Conservation (phyloP, 2,329 filamentous ascomycete genomes). For the Fusarium fujikuroi region DNA sequence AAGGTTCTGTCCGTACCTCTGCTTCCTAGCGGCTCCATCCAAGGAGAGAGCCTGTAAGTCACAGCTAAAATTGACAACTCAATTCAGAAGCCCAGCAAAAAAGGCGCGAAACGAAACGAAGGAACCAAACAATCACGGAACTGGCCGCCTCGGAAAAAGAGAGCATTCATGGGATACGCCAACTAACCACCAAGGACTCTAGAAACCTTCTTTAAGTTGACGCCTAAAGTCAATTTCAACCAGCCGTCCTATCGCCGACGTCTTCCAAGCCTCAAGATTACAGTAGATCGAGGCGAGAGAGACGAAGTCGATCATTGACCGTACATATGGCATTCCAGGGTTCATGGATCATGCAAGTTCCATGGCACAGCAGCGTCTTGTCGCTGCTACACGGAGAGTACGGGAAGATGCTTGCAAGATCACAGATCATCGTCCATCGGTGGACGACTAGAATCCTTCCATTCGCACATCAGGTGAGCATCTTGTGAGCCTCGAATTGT, state of each 20-base stretch:
- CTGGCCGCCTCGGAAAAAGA: conserved; percentile 8
- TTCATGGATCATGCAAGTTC: not conserved
- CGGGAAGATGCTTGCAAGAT: not conserved
- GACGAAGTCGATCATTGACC: not conserved
- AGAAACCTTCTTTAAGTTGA: conserved; percentile 13
- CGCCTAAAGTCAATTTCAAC: conserved; percentile 35
- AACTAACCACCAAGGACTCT: conserved; percentile 18
- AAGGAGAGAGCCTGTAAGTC: not conserved
- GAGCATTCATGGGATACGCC: not conserved
- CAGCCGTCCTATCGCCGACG: conserved; percentile 18
- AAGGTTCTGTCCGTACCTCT: not conserved
- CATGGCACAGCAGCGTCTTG: not conserved
- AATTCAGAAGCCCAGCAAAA: conserved; percentile 11
- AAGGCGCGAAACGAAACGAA: not conserved
- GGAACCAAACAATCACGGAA: not conserved
- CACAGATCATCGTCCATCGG: not conserved
- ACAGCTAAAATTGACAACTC: conserved; percentile 18
- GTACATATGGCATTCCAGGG: not conserved
- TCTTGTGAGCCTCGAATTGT: conserved; percentile 16
- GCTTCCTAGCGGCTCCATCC: conserved; percentile 3
- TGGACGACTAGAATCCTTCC: not conserved
- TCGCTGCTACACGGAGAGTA: not conserved
- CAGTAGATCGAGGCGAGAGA: not conserved
- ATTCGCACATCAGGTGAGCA: not conserved
- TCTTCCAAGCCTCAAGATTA: not conserved